Percentiles rank a stretch among this genome's conserved stretches.
Conservation (phyloP, 1,284 basidiomycete genomes). For the Wallemia hederae region DNA sequence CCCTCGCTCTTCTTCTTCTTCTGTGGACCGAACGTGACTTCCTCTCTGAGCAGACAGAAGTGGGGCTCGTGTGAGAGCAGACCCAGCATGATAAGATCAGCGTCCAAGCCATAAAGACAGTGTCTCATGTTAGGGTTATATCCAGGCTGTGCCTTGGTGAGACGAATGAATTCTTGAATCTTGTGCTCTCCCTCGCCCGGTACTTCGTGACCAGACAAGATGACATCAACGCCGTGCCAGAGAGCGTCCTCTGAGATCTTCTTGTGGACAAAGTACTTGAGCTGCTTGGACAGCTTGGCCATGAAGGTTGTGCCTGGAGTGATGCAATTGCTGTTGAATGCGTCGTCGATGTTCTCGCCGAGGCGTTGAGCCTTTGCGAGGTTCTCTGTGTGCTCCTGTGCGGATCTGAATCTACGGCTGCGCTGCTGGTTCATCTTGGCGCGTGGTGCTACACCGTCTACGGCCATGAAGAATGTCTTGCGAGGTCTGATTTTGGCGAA, state of each 20-base stretch:
- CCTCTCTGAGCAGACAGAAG: constrained; percentile 86
- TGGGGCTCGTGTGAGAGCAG: constrained; percentile 93
- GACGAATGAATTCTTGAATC: constrained; percentile 96
- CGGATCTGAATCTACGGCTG: constrained; percentile 72
- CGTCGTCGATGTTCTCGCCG: constrained; percentile 70
- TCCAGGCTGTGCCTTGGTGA: constrained; percentile 73
- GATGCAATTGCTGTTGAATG: constrained; percentile 97
- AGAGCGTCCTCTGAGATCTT: constrained; percentile 83
- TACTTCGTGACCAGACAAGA: constrained; percentile 86
- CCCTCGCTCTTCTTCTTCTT: constrained; percentile 39
- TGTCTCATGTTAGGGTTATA: constrained; percentile 84
- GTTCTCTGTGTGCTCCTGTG: constrained; percentile 67
- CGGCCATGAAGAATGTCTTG: constrained; percentile 90
- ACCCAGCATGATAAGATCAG: constrained; percentile 94
- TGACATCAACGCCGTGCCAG: constrained; percentile 74
- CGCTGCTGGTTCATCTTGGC: constrained; percentile 99
- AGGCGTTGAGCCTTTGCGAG: constrained; percentile 57
- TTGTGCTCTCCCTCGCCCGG: constrained; percentile 99
- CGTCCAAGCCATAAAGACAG: constrained; percentile 92
- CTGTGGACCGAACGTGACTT: constrained; percentile 83
- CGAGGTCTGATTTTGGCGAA: constrained; percentile 93
- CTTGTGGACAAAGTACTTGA: constrained; percentile 90
- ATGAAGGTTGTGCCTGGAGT: constrained; percentile 94
- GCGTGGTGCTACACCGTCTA: constrained; percentile 89
- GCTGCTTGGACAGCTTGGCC: constrained; percentile 60